Evolutionary conservation across 2,329 filamentous ascomycete genomes (phyloP).

Genomic region (Trichophyton mentagrophytes): DNA sequence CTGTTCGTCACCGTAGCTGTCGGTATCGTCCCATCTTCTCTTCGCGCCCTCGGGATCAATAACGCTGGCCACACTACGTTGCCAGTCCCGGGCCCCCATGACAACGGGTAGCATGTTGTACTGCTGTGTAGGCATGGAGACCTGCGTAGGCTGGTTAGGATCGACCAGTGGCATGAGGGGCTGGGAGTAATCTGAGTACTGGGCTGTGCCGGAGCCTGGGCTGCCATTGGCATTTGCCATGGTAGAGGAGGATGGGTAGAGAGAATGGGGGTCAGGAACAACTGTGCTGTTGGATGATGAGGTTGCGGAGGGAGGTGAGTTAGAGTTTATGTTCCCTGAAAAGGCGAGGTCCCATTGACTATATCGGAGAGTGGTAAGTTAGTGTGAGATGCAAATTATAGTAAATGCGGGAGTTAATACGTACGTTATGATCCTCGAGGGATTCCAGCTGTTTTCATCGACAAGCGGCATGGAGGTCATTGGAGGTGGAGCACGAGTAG

Average conservation of each 20-base stretch:
- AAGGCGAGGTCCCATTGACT: slow-evolving; percentile 96
- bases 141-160: slow-evolving; percentile 19
- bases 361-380: neutral
- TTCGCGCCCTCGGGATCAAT: slow-evolving; percentile 36
- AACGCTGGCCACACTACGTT: slow-evolving; percentile 37
- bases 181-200: neutral
- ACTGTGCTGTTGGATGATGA: slow-evolving; percentile 13
- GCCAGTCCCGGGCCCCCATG: slow-evolving; percentile 36
- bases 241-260: neutral
- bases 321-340: slow-evolving; percentile 50
- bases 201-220: neutral
- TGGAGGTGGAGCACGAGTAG: slow-evolving; percentile 19
- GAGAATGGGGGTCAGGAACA: neutral
- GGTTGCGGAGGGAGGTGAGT: slow-evolving; percentile 31
- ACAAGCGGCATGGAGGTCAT: slow-evolving; percentile 43
- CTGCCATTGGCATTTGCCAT: neutral
- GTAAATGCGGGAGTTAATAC: slow-evolving; percentile 25
- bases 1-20: neutral
- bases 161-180: neutral
- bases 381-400: neutral
- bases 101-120: slow-evolving; percentile 21
- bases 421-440: slow-evolving; percentile 79
- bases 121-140: slow-evolving; percentile 23
- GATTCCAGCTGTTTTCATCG: slow-evolving; percentile 67
- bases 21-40: slow-evolving; percentile 27